These are phyloP conservation scores for Phialemonium atrogriseum DNA, from an alignment of 2,329 filamentous ascomycete species.

Conservation along the genomic window DNA sequence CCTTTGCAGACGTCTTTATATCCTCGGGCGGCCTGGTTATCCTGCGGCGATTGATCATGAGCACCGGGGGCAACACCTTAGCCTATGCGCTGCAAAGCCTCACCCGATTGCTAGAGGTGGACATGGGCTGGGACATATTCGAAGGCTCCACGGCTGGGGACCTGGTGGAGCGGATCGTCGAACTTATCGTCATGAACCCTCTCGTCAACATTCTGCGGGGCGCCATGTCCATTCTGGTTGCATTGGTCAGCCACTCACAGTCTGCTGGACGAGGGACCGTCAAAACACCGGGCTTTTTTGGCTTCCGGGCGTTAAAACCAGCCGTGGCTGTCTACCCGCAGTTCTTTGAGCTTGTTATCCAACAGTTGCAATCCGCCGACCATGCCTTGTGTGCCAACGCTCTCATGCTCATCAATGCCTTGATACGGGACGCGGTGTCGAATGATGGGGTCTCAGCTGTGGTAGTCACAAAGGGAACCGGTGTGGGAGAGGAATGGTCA, in stretches of 20 bases:
- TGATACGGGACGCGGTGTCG: slow-evolving; percentile 86
- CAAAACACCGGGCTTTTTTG: slow-evolving; percentile 56
- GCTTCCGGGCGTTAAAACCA: slow-evolving; percentile 86
- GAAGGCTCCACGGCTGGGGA: slow-evolving; percentile 55
- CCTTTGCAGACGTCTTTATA: slow-evolving; percentile 95
- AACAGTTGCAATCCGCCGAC: slow-evolving; percentile 85
- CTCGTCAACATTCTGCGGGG: slow-evolving; percentile 95
- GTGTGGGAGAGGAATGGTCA: slow-evolving; percentile 69
- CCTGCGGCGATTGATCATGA: slow-evolving; percentile 74
- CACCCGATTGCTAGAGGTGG: slow-evolving; percentile 80
- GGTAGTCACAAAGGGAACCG: slow-evolving; percentile 21
- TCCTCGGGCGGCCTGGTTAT: slow-evolving; percentile 76
- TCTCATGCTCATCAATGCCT: slow-evolving; percentile 86
- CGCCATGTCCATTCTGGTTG: slow-evolving; percentile 93
- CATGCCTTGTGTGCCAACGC: slow-evolving; percentile 94
- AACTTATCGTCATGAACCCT: slow-evolving; percentile 89
- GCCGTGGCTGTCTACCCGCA: slow-evolving; percentile 85
- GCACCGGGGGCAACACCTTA: slow-evolving; percentile 83
- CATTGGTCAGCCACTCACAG: slow-evolving; percentile 81
- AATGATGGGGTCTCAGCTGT: slow-evolving; percentile 46
- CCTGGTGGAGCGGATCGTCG: slow-evolving; percentile 69
- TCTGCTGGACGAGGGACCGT: slow-evolving; percentile 25
- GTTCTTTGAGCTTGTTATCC: slow-evolving; percentile 90
- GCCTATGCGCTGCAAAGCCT: slow-evolving; percentile 91
- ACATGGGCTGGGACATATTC: slow-evolving; percentile 95